These are phyloP conservation scores for Parasitella parasitica DNA, from an alignment of 371 early-diverging fungal genomes.

Conservation along the genomic window DNA sequence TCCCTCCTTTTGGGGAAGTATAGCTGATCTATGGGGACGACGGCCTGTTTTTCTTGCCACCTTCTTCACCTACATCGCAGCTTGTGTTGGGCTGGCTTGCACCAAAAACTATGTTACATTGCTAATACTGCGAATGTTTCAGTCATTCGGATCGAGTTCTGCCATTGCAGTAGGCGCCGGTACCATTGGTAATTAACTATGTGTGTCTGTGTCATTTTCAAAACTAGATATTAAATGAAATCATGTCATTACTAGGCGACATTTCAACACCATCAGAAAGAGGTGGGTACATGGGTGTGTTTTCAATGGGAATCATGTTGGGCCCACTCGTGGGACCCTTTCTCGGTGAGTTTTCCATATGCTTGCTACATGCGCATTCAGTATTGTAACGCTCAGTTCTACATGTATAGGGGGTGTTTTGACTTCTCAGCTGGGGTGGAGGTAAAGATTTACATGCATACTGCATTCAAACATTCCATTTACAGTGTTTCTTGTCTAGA, in stretches of 20 bases:
- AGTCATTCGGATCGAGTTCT: constrained; percentile 62
- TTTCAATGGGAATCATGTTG: constrained; percentile 50
- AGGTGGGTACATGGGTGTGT: constrained; percentile 63
- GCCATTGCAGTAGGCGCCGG: constrained; percentile 53
- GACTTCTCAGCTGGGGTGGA: constrained; percentile 13
- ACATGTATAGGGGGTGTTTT: constrained; percentile 18
- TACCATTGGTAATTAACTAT: neutral
- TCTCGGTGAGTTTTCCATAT: too few relatives aligned
- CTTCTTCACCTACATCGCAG: constrained; percentile 49
- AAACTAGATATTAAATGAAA: neutral
- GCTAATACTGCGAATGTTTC: constrained; percentile 58
- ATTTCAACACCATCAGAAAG: constrained; percentile 35
- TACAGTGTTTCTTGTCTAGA: neutral
- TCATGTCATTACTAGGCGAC: neutral
- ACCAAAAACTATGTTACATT: constrained; percentile 47
- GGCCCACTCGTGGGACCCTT: constrained; percentile 41
- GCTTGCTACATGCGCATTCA: constrained; percentile 1
- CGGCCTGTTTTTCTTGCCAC: constrained; percentile 58
- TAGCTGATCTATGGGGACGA: constrained; percentile 61
- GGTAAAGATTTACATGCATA: neutral
- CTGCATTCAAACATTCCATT: neutral
- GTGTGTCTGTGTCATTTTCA: too few relatives aligned
- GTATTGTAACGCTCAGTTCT: too few relatives aligned
- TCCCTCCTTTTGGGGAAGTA: constrained; percentile 57
- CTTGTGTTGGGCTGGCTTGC: constrained; percentile 58